A percentile compares a stretch with the other conserved stretches of the same genome.
Conservation (phyloP, 768 basidiomycete genomes). For the Pholiota conissans region DNA sequence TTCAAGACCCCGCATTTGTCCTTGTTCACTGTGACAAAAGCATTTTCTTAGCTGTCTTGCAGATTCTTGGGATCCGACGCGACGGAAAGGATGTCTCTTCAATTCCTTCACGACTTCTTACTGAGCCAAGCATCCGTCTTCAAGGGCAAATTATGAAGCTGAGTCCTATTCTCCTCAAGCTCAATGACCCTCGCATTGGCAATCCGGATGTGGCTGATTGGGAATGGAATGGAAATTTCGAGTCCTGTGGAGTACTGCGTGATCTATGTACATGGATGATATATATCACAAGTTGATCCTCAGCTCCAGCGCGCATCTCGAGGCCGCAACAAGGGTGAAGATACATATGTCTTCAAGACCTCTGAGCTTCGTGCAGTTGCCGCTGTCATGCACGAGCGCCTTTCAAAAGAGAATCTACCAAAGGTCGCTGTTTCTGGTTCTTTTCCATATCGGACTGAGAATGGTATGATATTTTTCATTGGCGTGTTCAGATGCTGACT, state of each 20-base stretch:
- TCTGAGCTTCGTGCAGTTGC: slow-evolving; percentile 8
- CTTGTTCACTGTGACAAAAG: slow-evolving; percentile 5
- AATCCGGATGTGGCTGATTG: not conserved
- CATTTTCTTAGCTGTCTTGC: slow-evolving; percentile 8
- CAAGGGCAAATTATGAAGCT: slow-evolving; percentile 13
- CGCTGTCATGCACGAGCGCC: slow-evolving; percentile 7
- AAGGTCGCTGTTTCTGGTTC: slow-evolving; percentile 3
- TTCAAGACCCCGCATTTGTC: not conserved
- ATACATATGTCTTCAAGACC: slow-evolving; percentile 10
- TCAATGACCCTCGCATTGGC: no score
- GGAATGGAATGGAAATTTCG: slow-evolving; percentile 9
- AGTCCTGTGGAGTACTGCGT: not conserved
- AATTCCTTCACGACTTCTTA: not conserved
- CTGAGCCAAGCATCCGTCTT: slow-evolving; percentile 7
- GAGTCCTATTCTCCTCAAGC: not conserved
- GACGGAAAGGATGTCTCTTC: not conserved
- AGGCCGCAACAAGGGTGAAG: slow-evolving; percentile 1
- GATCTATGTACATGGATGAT: slow-evolving; percentile 7
- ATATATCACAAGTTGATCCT: slow-evolving; percentile 8
- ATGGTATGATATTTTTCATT: slow-evolving; percentile 5
- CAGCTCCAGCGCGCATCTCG: slow-evolving; percentile 1
- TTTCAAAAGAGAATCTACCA: slow-evolving; percentile 3
- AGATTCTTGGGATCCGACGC: slow-evolving; percentile 6
- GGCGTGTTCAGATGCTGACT: not conserved
- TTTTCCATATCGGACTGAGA: slow-evolving; percentile 16